Percentiles rank a stretch among this genome's conserved stretches.
Conservation (phyloP, 768 basidiomycete genomes). For the Mycena maculata region DNA sequence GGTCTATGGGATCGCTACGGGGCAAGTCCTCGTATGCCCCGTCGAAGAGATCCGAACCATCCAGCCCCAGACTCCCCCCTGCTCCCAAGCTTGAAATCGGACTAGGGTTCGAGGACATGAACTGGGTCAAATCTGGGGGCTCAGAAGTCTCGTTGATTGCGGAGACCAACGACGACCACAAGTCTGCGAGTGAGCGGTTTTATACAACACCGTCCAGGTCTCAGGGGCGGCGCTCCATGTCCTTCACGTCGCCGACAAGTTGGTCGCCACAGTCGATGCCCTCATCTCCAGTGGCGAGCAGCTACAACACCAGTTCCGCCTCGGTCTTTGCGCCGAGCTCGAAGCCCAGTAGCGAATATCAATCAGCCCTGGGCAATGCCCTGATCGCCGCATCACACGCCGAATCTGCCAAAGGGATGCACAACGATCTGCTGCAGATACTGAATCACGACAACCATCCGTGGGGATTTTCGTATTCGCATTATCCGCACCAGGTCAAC, state of each 20-base stretch:
- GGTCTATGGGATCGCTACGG: slow-evolving; percentile 86
- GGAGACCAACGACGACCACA: slow-evolving; percentile 41
- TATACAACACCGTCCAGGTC: slow-evolving; percentile 55
- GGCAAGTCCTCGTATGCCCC: slow-evolving; percentile 55
- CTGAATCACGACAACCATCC: slow-evolving; percentile 89
- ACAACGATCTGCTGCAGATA: slow-evolving; percentile 91
- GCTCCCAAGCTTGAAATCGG: slow-evolving; percentile 66
- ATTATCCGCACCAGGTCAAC: slow-evolving; percentile 79
- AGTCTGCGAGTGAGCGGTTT: slow-evolving; percentile 49
- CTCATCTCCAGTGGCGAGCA: slow-evolving; percentile 63
- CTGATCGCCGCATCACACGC: slow-evolving; percentile 95
- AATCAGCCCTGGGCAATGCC: slow-evolving; percentile 86
- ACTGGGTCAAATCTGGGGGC: slow-evolving; percentile 57
- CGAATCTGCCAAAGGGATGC: slow-evolving; percentile 91
- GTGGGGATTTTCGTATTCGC: slow-evolving; percentile 90
- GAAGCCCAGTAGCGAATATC: slow-evolving; percentile 58
- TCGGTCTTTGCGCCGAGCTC: slow-evolving; percentile 42
- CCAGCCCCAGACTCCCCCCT: slow-evolving; percentile 66
- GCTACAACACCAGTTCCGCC: slow-evolving; percentile 48
- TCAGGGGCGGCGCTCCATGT: slow-evolving; percentile 77
- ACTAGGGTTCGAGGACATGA: slow-evolving; percentile 65
- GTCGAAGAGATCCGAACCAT: slow-evolving; percentile 51
- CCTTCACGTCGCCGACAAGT: slow-evolving; percentile 66
- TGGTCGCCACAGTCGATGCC: slow-evolving; percentile 53
- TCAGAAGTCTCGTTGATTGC: slow-evolving; percentile 39